phyloP scores from a whole-genome alignment of 106 monocot genomes.

The Gastrodia elata region DNA sequence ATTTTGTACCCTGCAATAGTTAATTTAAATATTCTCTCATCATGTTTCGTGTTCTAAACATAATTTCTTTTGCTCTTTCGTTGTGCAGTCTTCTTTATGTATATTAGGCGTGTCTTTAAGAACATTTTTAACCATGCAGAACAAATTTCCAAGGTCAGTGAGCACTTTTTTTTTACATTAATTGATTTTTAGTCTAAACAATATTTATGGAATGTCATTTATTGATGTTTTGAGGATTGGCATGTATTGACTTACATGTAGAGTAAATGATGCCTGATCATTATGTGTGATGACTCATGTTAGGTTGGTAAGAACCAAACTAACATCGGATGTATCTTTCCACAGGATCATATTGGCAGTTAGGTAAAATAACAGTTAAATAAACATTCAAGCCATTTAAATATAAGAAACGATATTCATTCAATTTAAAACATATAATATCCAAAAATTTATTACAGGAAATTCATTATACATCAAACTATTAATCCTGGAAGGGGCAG shows the following conservation, averaged over 20 bases:
- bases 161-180: conserved; percentile 4
- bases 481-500: too few relatives aligned
- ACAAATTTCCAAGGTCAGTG: conserved; percentile 86
- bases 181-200: neutral
- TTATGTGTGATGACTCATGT: too few relatives aligned
- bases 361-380: too few relatives aligned
- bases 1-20: neutral
- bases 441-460: too few relatives aligned
- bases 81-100: conserved; percentile 84
- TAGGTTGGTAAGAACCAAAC: too few relatives aligned
- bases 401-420: too few relatives aligned
- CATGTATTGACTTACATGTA: neutral
- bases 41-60: too few relatives aligned
- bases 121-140: conserved; percentile 97
- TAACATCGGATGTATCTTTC: too few relatives aligned
- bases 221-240: neutral
- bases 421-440: too few relatives aligned
- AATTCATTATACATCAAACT: too few relatives aligned
- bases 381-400: too few relatives aligned
- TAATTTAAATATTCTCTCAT: neutral
- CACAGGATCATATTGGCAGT: too few relatives aligned
- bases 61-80: neutral
- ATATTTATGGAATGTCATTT: neutral
- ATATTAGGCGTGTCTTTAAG: conserved; percentile 81
- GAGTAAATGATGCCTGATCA: neutral